Evolutionary conservation across 805 yeast genomes (phyloP).

Genomic region (Candida oleophila): DNA sequence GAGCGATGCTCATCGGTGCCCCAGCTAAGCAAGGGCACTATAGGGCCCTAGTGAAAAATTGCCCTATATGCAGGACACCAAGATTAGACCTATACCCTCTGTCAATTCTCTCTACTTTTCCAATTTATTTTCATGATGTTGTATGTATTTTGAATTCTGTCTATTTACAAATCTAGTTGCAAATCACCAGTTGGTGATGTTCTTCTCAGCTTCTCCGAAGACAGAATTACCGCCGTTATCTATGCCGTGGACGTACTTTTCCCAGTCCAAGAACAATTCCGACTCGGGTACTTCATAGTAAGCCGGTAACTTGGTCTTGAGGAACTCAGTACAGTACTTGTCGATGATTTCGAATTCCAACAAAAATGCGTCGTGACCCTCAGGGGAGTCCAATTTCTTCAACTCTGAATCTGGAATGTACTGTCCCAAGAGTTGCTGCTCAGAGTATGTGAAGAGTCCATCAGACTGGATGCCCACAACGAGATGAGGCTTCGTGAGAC

Average conservation of each 20-base stretch:
- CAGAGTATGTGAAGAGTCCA: constrained; percentile 88
- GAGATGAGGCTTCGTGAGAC: constrained; percentile 71
- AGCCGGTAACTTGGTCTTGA: constrained; percentile 55
- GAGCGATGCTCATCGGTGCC: too few relatives aligned
- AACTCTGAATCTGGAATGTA: constrained; percentile 68
- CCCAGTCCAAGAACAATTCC: constrained; percentile 46
- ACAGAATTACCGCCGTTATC: constrained; percentile 58
- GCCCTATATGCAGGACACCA: neutral
- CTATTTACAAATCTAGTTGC: too few relatives aligned
- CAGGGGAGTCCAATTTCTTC: constrained; percentile 81
- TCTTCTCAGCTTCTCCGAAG: constrained; percentile 89
- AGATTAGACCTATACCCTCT: too few relatives aligned
- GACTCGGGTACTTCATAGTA: constrained; percentile 48
- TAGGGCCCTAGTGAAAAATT: too few relatives aligned
- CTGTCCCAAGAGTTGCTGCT: constrained; percentile 81
- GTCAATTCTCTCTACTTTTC: too few relatives aligned
- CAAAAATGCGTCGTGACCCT: constrained; percentile 96
- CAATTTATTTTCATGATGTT: too few relatives aligned
- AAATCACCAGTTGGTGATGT: constrained; percentile 89
- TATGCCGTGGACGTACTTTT: constrained; percentile 31
- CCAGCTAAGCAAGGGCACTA: too few relatives aligned
- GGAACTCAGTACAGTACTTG: constrained; percentile 63
- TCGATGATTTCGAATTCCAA: constrained; percentile 86
- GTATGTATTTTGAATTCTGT: too few relatives aligned
- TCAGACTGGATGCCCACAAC: constrained; percentile 90